Conservation (phyloP, 306 rosid genomes). For the Pyrus bretschneideri region DNA sequence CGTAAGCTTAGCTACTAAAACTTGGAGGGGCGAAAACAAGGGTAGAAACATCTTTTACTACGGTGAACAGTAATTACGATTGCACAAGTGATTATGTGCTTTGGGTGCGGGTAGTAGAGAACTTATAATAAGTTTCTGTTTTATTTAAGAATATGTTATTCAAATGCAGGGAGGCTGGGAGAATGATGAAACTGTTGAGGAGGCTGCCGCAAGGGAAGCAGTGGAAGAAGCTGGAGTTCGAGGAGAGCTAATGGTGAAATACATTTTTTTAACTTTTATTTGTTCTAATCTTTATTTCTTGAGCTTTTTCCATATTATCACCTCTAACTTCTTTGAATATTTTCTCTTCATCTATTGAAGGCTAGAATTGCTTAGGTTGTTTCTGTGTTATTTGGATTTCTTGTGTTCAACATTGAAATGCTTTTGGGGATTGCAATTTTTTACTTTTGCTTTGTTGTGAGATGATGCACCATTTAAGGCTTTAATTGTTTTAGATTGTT, state of each 20-base stretch:
- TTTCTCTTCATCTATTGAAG: neutral
- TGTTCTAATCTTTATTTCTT: neutral
- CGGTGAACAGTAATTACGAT: no score
- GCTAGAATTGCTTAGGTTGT: neutral
- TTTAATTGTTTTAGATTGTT: neutral
- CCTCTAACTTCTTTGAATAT: neutral
- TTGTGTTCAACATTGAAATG: neutral
- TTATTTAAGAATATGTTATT: neutral
- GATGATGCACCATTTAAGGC: neutral
- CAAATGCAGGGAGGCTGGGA: constrained; percentile 56
- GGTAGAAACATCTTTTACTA: no score
- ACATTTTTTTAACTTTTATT: neutral
- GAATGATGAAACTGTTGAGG: constrained; percentile 51
- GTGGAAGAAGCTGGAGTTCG: constrained; percentile 62
- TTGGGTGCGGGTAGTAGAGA: neutral
- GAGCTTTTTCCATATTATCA: neutral
- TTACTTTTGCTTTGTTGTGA: neutral
- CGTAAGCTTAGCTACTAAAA: no score
- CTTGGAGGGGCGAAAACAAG: no score
- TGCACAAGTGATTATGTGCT: neutral
- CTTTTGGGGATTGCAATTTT: neutral
- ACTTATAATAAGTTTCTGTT: neutral
- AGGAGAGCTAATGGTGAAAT: constrained; percentile 48
- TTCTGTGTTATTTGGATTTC: neutral
- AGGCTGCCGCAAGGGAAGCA: constrained; percentile 50